Percentiles rank a stretch among this genome's conserved stretches.
Conservation (phyloP, 116 monocot species). For the Trichopus zeylanicus region DNA sequence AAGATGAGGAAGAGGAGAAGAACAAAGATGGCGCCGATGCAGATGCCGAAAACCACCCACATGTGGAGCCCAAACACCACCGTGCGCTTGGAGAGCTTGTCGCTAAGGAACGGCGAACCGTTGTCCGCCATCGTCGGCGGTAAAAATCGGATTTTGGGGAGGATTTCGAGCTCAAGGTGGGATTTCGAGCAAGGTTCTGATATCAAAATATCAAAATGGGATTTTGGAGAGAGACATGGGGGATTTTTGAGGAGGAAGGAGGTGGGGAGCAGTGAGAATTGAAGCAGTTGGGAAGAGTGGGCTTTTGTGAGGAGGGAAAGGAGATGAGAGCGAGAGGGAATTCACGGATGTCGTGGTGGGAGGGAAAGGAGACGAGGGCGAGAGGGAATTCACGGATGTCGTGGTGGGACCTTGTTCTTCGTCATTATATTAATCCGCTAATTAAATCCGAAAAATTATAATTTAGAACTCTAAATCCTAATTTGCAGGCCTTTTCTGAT, state of each 20-base stretch:
- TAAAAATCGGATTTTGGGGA: background rate
- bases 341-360: background rate
- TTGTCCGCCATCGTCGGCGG: conserved; percentile 6
- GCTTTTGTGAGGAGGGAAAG: background rate
- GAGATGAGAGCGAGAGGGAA: background rate
- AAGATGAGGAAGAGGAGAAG: conserved; percentile 71
- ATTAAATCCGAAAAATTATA: no score
- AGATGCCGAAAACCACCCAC: conserved; percentile 70
- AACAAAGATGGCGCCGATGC: conserved; percentile 65
- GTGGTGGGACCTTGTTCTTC: no score
- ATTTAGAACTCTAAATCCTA: no score
- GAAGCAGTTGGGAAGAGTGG: background rate
- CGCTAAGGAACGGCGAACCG: conserved; percentile 23
- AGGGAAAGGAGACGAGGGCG: background rate
- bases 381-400: no score
- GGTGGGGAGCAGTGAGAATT: background rate
- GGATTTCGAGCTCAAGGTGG: background rate
- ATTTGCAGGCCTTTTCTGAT: no score
- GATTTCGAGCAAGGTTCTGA: background rate
- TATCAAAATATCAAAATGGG: no score
- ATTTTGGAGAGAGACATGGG: no score
- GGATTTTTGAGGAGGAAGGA: no score
- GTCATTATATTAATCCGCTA: no score
- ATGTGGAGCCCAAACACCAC: conserved; percentile 48
- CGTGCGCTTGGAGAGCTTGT: conserved; percentile 42